These are phyloP conservation scores for Lipomyces sp. DNA, from an alignment of 805 yeast species.

Conservation along the genomic window DNA sequence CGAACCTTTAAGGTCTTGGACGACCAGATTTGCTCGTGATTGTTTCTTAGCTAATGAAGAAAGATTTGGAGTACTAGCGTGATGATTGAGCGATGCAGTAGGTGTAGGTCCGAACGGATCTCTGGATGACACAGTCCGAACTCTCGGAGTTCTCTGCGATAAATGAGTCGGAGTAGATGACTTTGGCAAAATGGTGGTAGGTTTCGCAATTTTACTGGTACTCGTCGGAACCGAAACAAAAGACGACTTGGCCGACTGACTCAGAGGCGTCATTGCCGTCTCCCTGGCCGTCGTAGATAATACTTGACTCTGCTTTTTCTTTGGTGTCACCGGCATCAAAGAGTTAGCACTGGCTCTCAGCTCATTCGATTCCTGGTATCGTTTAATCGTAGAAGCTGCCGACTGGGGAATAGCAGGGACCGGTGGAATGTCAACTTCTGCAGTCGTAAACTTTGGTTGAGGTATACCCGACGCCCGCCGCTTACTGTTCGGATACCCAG, in stretches of 20 bases:
- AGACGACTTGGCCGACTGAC: slow-evolving; percentile 9
- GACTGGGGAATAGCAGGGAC: slow-evolving; percentile 6
- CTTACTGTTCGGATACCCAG: slow-evolving; percentile 14
- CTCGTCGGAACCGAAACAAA: slow-evolving; percentile 20
- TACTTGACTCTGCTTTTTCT: slow-evolving; percentile 10
- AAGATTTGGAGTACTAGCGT: slow-evolving; percentile 34
- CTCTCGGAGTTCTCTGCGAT: not conserved
- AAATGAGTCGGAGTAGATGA: slow-evolving; percentile 1
- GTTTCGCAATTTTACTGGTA: slow-evolving; percentile 16
- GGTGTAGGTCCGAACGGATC: slow-evolving; percentile 23
- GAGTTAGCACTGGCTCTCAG: slow-evolving; percentile 4
- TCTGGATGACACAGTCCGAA: slow-evolving; percentile 9
- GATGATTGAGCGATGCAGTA: slow-evolving; percentile 24
- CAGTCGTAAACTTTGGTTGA: slow-evolving; percentile 19
- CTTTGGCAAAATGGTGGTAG: not conserved
- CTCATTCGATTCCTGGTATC: not conserved
- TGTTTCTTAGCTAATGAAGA: slow-evolving; percentile 3
- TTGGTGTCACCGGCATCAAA: slow-evolving; percentile 9
- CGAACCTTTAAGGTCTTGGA: too few species aligned
- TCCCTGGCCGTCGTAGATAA: not conserved
- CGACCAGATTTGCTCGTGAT: slow-evolving; percentile 6
- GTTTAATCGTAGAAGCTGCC: not conserved
- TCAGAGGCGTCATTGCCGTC: not conserved
- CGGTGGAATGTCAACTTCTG: slow-evolving; percentile 12
- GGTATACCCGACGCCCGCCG: slow-evolving; percentile 26